Percentiles rank a stretch among this genome's conserved stretches.
phyloP scores from a whole-genome alignment of 257 asterid species.

The Verbascum thapsus region DNA sequence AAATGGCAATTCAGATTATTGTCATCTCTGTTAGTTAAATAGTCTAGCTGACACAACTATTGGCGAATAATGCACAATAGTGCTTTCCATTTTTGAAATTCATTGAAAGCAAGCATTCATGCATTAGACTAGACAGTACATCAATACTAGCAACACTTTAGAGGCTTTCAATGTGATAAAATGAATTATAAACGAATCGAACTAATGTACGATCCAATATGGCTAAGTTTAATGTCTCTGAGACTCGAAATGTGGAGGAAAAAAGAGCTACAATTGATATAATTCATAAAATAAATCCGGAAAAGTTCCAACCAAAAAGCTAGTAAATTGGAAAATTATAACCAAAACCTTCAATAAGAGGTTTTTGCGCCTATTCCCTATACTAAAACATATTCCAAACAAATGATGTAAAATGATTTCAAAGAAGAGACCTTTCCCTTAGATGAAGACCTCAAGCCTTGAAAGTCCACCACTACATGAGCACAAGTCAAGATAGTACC shows the following conservation, averaged over 20 bases:
- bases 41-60: background rate
- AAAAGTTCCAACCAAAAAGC: background rate
- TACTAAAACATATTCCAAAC: background rate
- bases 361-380: conserved; percentile 4
- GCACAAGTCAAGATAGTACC: conserved; percentile 96
- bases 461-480: conserved; percentile 68
- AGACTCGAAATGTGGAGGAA: conserved; percentile 13
- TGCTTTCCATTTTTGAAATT: conserved; percentile 5
- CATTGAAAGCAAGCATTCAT: conserved; percentile 6
- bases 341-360: background rate
- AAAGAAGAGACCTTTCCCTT: conserved; percentile 55
- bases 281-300: background rate
- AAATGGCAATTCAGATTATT: background rate
- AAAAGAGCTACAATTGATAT: background rate
- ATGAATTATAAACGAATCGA: no score
- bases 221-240: background rate
- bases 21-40: background rate
- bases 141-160: conserved; percentile 7
- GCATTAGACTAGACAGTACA: background rate
- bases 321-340: conserved; percentile 19
- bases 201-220: background rate
- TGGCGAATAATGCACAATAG: background rate
- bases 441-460: conserved; percentile 53
- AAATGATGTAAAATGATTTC: background rate
- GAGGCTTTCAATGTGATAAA: background rate